These are phyloP conservation scores for Echria macrotheca DNA, from an alignment of 495 filamentous ascomycete genomes.

Conservation along the genomic window DNA sequence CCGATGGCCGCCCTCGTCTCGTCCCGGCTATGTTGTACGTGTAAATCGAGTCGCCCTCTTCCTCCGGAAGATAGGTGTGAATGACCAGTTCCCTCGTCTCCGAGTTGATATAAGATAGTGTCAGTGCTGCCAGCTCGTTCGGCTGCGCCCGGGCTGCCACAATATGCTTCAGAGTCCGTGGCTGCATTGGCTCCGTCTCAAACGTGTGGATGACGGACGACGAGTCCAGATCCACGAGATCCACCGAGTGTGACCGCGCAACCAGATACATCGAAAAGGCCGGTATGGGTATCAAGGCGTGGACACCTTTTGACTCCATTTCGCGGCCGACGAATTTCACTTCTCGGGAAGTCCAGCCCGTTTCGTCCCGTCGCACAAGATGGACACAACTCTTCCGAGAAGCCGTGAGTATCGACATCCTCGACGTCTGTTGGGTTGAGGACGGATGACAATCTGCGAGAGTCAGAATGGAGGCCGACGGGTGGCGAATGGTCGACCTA, in stretches of 20 bases:
- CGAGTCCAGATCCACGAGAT: conserved; percentile 48
- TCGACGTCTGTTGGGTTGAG: conserved; percentile 2
- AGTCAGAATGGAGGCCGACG: neutral
- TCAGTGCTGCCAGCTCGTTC: conserved; percentile 45
- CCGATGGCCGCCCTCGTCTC: conserved; percentile 23
- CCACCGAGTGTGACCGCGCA: conserved; percentile 42
- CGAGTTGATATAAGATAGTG: conserved; percentile 47
- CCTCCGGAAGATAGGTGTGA: conserved; percentile 49
- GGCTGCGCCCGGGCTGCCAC: conserved; percentile 41
- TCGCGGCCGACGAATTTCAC: conserved; percentile 25
- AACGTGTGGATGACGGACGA: conserved; percentile 51
- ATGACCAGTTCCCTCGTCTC: conserved; percentile 51
- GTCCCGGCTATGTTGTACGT: conserved; percentile 27
- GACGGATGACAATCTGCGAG: conserved; percentile 14
- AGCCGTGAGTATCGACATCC: conserved; percentile 33
- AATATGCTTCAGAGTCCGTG: conserved; percentile 46
- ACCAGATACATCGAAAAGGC: conserved; percentile 42
- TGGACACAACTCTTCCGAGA: conserved; percentile 42
- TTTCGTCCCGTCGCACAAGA: conserved; percentile 33
- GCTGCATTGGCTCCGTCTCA: conserved; percentile 49
- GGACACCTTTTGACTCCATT: conserved; percentile 26
- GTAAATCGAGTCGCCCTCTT: conserved; percentile 37
- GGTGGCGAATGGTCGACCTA: conserved; percentile 20
- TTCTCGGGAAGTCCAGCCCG: conserved; percentile 32
- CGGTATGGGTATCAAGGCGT: conserved; percentile 37